These are phyloP conservation scores for Leccinum incarnatum DNA, from an alignment of 768 basidiomycete species.

Conservation along the genomic window DNA sequence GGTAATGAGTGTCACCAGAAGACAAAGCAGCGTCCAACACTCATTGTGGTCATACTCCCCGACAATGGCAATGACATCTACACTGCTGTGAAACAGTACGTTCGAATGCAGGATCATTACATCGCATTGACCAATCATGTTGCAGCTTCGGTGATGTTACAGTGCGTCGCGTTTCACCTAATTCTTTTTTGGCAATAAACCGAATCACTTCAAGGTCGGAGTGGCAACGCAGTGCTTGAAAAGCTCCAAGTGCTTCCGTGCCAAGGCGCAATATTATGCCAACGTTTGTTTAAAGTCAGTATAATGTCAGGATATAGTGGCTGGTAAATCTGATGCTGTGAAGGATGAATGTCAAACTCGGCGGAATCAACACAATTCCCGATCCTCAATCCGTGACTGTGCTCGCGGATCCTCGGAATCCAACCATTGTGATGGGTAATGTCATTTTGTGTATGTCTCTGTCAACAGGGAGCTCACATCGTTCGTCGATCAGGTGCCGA, in stretches of 20 bases:
- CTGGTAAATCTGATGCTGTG: not conserved
- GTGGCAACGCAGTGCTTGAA: slow-evolving; percentile 81
- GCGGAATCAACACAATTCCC: slow-evolving; percentile 79
- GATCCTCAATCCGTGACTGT: slow-evolving; percentile 63
- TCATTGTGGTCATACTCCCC: slow-evolving; percentile 69
- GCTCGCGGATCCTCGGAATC: slow-evolving; percentile 66
- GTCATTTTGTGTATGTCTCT: not conserved
- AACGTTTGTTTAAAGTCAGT: slow-evolving; percentile 78
- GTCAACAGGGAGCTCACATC: slow-evolving; percentile 1
- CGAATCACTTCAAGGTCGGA: slow-evolving; percentile 46
- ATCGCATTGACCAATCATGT: slow-evolving; percentile 2
- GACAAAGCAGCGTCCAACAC: slow-evolving; percentile 43
- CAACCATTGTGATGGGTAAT: slow-evolving; percentile 79
- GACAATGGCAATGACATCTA: slow-evolving; percentile 77
- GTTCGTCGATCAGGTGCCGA: slow-evolving; percentile 56
- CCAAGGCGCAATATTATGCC: slow-evolving; percentile 75
- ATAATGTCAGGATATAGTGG: not conserved
- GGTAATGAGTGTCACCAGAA: slow-evolving; percentile 47
- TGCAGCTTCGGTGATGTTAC: slow-evolving; percentile 69
- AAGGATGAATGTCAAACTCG: slow-evolving; percentile 82
- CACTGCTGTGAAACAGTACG: slow-evolving; percentile 74
- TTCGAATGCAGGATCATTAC: slow-evolving; percentile 10
- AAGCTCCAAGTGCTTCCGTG: slow-evolving; percentile 58
- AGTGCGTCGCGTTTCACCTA: slow-evolving; percentile 30
- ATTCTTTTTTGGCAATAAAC: not conserved